phyloP scores from a whole-genome alignment of 768 basidiomycete species.

The Termitomyces sp. region DNA sequence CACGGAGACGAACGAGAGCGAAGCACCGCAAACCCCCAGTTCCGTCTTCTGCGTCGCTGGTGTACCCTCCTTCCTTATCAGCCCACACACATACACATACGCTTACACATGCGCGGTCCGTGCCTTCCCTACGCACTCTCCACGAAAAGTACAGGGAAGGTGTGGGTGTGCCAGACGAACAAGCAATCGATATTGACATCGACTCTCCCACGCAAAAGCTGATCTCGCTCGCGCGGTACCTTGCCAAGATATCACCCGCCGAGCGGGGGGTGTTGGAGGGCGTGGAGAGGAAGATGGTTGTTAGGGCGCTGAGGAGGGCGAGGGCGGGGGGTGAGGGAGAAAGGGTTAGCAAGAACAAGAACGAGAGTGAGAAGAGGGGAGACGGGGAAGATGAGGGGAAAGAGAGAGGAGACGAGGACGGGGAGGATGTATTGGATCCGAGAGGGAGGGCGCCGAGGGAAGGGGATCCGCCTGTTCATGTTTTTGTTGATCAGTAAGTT shows the following conservation, averaged over 20 bases:
- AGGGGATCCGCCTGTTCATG: slow-evolving; percentile 37
- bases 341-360: neutral
- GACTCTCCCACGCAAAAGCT: slow-evolving; percentile 5
- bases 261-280: slow-evolving; percentile 11
- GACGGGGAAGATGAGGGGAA: neutral
- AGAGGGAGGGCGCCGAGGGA: slow-evolving; percentile 30
- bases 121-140: slow-evolving; percentile 2
- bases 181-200: neutral
- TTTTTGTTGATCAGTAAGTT: slow-evolving; percentile 63
- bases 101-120: slow-evolving; percentile 1
- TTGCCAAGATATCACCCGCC: slow-evolving; percentile 11
- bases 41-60: neutral
- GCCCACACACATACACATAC: neutral
- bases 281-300: slow-evolving; percentile 15
- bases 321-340: neutral
- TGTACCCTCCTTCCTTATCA: neutral
- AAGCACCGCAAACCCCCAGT: neutral
- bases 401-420: slow-evolving; percentile 10
- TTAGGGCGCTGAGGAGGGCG: slow-evolving; percentile 3
- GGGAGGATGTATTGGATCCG: slow-evolving; percentile 33
- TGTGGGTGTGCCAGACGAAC: neutral
- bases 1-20: neutral
- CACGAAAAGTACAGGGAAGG: neutral
- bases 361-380: neutral
- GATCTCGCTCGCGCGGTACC: slow-evolving; percentile 7